Evolutionary conservation across 495 filamentous ascomycete species (phyloP), one percentile per base, ranked within the genome.

Genomic region (Talaromyces proteolyticus): DNA sequence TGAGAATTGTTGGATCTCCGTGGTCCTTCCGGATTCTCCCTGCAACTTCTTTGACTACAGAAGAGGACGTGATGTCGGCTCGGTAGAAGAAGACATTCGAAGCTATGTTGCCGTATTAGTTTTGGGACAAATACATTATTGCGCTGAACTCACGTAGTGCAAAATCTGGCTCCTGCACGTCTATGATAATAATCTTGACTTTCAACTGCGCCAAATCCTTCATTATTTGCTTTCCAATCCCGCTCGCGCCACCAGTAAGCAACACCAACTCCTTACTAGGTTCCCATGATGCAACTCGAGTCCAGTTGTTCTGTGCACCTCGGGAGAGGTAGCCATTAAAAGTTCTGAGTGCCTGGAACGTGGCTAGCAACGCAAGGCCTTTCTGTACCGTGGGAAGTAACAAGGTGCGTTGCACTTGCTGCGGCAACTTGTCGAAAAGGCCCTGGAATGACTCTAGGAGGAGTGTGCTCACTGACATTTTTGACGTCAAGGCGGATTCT

Each of bases 1-100:
- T 58, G 19, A 76, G 62, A 44, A 78, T 64, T 25, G 58, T 61
- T 42, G 70, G 62, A 50, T 59, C 37, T 49, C 74, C 60, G 38
- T 61, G 50, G 17, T 60, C 54, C 18, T 48, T 46, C 37, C 61
- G 57, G 43, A 77, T 60, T 4, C 52, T 51, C 10, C 58, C 56
- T 7, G 61, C 72, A 12, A 61, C 52, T 23, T 57, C 25, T 25
- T 50, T 53, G 24, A 76, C 59, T n/a, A 54, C 53, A 4, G 56
- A 49, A 6, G 53, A 56, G 21, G 63, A 62, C 6, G 68, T 67
- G 46, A 76, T 57, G 57, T 76, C 73, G 59, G 38, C 23, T 14
- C 4, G 19, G 19, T 51, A 51, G 38, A 51, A 51, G 17, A 26
- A 5, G 2, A 51, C 49, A 34, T 34, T 34, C 19, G 44, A 17